Evolutionary conservation across 208 protist species (phyloP).

Genomic region (Strigomonas galati): DNA sequence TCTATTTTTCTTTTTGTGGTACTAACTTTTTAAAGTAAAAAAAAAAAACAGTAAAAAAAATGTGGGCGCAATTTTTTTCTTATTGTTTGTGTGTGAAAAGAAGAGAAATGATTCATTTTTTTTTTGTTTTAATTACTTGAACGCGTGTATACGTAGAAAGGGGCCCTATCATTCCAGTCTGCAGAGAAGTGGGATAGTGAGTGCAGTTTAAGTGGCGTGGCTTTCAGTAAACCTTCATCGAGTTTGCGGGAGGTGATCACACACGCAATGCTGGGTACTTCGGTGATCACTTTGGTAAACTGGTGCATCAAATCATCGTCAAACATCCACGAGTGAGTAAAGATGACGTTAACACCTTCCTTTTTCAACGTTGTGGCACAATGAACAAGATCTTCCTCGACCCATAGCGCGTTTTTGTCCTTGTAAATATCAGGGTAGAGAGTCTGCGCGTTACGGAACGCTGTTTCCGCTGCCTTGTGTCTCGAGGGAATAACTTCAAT

Average conservation of each 20-base stretch:
- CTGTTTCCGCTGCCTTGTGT: conserved; percentile 38
- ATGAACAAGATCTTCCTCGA: conserved; percentile 64
- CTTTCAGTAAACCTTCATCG: conserved; percentile 34
- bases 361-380: conserved; percentile 38
- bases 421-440: conserved; percentile 51
- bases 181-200: conserved; percentile 51
- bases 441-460: conserved; percentile 41
- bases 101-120: background rate
- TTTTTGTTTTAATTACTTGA: too few relatives aligned
- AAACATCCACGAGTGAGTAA: conserved; percentile 84
- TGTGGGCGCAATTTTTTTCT: background rate
- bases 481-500: conserved; percentile 78
- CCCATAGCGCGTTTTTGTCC: conserved; percentile 60
- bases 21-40: too few relatives aligned
- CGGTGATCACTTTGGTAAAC: conserved; percentile 42
- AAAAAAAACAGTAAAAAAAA: background rate
- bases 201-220: conserved; percentile 29
- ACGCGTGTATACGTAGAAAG: conserved; percentile 67
- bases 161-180: conserved; percentile 77
- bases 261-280: conserved; percentile 60
- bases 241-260: conserved; percentile 78
- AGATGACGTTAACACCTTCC: conserved; percentile 68
- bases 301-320: conserved; percentile 75
- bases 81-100: background rate
- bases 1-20: too few relatives aligned